Percentiles rank a stretch among this genome's conserved stretches.
These are phyloP conservation scores for Saturnispora hagleri DNA, from an alignment of 805 yeast species.

Conservation along the genomic window DNA sequence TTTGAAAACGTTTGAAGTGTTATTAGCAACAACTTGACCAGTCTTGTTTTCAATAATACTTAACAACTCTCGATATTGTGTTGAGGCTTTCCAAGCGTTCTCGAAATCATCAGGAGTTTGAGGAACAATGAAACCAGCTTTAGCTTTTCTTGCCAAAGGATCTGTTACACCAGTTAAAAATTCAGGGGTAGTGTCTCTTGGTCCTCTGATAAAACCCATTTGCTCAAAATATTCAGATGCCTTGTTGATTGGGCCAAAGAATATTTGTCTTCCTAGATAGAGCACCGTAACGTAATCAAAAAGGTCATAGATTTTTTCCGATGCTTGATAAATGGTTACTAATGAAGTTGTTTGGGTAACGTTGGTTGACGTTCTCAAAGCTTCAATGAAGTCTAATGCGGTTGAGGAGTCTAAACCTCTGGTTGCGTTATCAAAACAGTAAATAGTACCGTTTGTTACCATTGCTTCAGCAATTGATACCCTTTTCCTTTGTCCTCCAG, in stretches of 20 bases:
- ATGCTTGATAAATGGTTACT: slow-evolving; percentile 38
- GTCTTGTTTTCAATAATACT: not conserved
- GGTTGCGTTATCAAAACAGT: slow-evolving; percentile 76
- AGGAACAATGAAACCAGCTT: slow-evolving; percentile 36
- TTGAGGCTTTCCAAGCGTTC: slow-evolving; percentile 6
- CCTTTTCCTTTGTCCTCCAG: slow-evolving; percentile 83
- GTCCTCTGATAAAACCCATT: slow-evolving; percentile 43
- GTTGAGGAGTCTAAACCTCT: slow-evolving; percentile 82
- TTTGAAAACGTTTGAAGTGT: not conserved
- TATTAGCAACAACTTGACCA: not conserved
- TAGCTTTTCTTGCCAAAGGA: slow-evolving; percentile 7
- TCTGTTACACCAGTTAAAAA: slow-evolving; percentile 21
- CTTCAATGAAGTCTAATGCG: slow-evolving; percentile 64
- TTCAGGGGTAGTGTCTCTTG: slow-evolving; percentile 18
- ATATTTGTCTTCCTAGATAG: slow-evolving; percentile 54
- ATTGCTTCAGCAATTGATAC: slow-evolving; percentile 76
- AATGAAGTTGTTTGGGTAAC: slow-evolving; percentile 12
- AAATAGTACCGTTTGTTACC: slow-evolving; percentile 52
- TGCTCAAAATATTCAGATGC: slow-evolving; percentile 51
- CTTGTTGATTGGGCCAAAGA: slow-evolving; percentile 46
- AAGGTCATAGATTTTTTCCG: slow-evolving; percentile 53
- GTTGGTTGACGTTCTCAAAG: slow-evolving; percentile 37
- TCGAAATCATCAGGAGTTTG: slow-evolving; percentile 55
- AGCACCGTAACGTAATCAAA: slow-evolving; percentile 57
- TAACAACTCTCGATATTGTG: not conserved